These are phyloP conservation scores for Calocybe gangraenosa DNA, from an alignment of 768 basidiomycete species.

Conservation along the genomic window DNA sequence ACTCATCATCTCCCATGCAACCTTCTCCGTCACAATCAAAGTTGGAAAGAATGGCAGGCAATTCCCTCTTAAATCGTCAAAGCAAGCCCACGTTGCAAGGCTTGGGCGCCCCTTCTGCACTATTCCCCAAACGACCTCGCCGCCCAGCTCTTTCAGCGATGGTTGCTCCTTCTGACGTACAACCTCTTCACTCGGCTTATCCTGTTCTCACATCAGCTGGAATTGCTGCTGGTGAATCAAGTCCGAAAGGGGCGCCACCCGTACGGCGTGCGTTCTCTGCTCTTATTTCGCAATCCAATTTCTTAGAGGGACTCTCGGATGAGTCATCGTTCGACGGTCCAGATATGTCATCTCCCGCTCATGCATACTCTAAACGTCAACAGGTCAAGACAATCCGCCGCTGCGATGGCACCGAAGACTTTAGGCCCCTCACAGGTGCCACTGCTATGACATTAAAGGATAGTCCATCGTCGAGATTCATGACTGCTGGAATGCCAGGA, in stretches of 20 bases:
- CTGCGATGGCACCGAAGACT: conserved; percentile 80
- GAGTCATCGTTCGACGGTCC: conserved; percentile 61
- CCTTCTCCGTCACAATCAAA: conserved; percentile 50
- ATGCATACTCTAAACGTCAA: conserved; percentile 75
- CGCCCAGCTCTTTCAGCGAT: conserved; percentile 67
- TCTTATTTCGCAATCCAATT: conserved; percentile 59
- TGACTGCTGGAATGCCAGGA: conserved; percentile 66
- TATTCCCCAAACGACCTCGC: conserved; percentile 54
- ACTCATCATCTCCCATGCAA: conserved; percentile 44
- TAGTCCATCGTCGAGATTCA: conserved; percentile 53
- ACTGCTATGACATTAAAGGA: conserved; percentile 51
- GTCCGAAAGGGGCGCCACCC: conserved; percentile 41
- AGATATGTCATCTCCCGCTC: conserved; percentile 78
- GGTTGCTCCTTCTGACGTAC: conserved; percentile 41
- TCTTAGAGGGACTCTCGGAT: conserved; percentile 40
- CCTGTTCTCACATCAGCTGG: conserved; percentile 30
- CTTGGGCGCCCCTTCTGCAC: conserved; percentile 50
- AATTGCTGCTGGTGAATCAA: conserved; percentile 20
- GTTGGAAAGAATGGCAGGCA: conserved; percentile 42
- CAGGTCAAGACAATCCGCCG: conserved; percentile 73
- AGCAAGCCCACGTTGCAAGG: conserved; percentile 49
- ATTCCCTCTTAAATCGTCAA: conserved; percentile 45
- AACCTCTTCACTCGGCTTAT: conserved; percentile 36
- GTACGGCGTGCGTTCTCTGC: conserved; percentile 76
- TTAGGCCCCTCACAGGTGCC: conserved; percentile 68